These are phyloP conservation scores for Suhomyces xylopsoci DNA, from an alignment of 805 yeast genomes.

Conservation along the genomic window DNA sequence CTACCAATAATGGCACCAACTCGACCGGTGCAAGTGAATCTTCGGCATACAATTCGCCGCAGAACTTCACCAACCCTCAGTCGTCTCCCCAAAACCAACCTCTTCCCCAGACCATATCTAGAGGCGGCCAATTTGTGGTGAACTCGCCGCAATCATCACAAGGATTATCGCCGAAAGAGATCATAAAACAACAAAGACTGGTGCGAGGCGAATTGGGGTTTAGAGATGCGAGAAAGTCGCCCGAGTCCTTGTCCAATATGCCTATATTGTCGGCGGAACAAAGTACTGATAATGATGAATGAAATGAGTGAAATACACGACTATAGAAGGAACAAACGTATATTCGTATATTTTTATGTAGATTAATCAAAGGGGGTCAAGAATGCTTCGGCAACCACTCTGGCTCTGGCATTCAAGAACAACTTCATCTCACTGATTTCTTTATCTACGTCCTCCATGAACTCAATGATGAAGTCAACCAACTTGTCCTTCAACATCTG, in stretches of 20 bases:
- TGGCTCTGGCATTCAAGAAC: slow-evolving; percentile 94
- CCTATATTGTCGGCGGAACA: not conserved
- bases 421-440: slow-evolving; percentile 98
- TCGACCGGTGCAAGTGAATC: slow-evolving; percentile 2
- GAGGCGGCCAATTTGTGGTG: slow-evolving; percentile 17
- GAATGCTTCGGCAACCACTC: slow-evolving; percentile 96
- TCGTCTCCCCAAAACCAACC: not conserved
- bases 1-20: not conserved
- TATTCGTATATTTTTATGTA: not conserved
- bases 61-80: slow-evolving; percentile 8
- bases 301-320: not conserved
- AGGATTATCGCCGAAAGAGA: slow-evolving; percentile 31
- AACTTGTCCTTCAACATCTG: slow-evolving; percentile 92
- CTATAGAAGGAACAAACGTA: not conserved
- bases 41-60: slow-evolving; percentile 21
- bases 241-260: not conserved
- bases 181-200: slow-evolving; percentile 15
- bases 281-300: not conserved
- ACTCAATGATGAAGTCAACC: slow-evolving; percentile 95
- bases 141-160: slow-evolving; percentile 28
- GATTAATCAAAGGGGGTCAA: slow-evolving; percentile 77
- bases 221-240: not conserved
- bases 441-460: slow-evolving; percentile 98
- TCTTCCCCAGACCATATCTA: slow-evolving; percentile 9
- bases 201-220: not conserved